Evolutionary conservation across 1,139 yeast species (phyloP), one percentile per base, ranked within the genome.

Genomic region (Yamadazyma mexicana): DNA sequence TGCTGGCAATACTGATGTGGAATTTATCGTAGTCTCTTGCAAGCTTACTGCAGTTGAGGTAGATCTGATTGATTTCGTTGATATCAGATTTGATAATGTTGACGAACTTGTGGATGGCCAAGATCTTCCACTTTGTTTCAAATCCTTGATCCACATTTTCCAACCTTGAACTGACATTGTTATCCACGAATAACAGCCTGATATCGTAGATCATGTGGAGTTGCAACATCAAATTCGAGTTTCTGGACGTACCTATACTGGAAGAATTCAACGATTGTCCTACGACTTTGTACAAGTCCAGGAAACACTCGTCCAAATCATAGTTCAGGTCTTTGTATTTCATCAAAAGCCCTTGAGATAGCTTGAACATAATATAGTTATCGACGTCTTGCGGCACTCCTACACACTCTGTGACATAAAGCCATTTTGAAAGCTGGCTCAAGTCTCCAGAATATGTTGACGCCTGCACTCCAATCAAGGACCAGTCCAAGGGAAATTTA

Each of bases 151-250:
- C 86, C 7, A 76, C 64, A 44, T 79, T 75, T 4, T 61, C 55
- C 25, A 78, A 52, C 40, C 88, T 64, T 15, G 55, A 57, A 17
- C 54, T 42, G 48, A 73, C 45, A 49, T 72, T 10, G 12, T 71
- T 53, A 10, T 17, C 22, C 4, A 10, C 8, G 8, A 44, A 17
- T 3, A 45, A 26, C 12, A 60, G 46, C 4, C 65, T 52, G 28
- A 87, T 61, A 54, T 91, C 97, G 42, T 81, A 76, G 11, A 89
- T 58, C 4, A 85, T 78, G 56, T 91, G 96, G 7, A 91, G 64
- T 45, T 79, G 78, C 33, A 79, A 77, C 68, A 87, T 62, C 24
- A 77, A 56, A 10, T 68, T 71, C 18, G 77, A 71, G 44, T 79
- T 78, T 43, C 84, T 76, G 4, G 80, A 73, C 26, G 84, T 68